Base-by-base conservation (phyloP, 352 stramenopile species). In the Pythium myriotylum region DNA sequence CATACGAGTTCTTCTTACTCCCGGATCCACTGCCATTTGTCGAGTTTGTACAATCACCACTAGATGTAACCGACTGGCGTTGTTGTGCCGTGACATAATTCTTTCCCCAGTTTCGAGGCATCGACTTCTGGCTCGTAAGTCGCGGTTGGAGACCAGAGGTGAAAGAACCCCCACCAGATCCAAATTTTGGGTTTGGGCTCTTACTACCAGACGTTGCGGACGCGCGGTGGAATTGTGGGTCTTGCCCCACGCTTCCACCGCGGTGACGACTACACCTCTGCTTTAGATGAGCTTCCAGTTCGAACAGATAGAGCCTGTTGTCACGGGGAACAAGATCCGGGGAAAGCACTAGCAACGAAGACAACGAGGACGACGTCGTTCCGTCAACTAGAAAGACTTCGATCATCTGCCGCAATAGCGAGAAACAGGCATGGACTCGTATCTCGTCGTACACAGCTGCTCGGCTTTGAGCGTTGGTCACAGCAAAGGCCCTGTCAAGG, bases 81-180 rank as follows among this genome's bases (percentile, higher is more conserved):
- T 46, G 47, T 33, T 63, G 61, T 6, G 70, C 59, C 2, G 61
- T 66, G 3, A 62, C 47, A 41, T 86, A 76, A 22, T 78, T 76
- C 43, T 92, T 92, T 10, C 71, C 81, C 83, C 83, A 90, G 32
- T 81, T 88, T 4, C 81, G 77, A 12, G 83, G 83, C 27, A 90
- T 64, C 2, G 83, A 84, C 20, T 75, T 75, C 17, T 77, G 72
- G 2, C 48, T 56, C 10, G 65, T 54, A 0, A 55, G 47, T 12
- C 72, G 57, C 32, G 62, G 49, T 3, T 46, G 26, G 23, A 2
- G 14, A 22, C 23, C 29, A 13, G 62, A 9, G 7, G 16, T 37
- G 20, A 70, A 65, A 3, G 62, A 64, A 4, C 54, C 54, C 3
- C 35, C 22, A 17, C 20, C 37, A 0, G 53, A 23, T 2, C 23